Evolutionary conservation across 768 basidiomycete species (phyloP).

Genomic region (Agrocybe praecox): DNA sequence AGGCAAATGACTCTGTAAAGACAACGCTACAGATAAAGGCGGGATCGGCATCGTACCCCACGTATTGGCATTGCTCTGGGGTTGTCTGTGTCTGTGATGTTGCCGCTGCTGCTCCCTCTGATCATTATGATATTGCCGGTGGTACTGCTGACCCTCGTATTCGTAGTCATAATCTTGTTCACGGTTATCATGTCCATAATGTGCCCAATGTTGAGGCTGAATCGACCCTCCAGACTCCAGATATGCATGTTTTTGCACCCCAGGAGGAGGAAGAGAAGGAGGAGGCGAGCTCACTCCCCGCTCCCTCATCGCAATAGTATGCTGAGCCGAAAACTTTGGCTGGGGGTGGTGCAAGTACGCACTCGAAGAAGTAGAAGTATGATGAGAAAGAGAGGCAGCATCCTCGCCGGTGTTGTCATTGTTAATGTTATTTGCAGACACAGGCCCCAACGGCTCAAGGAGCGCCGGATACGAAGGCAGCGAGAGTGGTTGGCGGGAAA

Average conservation of each 20-base stretch:
- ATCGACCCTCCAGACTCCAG: too few species aligned
- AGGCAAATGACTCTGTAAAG: too few species aligned
- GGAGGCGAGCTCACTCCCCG: background rate
- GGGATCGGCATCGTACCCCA: too few species aligned
- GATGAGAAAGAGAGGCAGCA: background rate
- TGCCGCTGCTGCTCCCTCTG: background rate
- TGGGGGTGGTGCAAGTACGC: constrained; percentile 8
- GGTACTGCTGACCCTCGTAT: background rate
- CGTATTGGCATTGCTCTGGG: too few species aligned
- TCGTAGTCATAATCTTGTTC: too few species aligned
- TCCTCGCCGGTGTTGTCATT: background rate
- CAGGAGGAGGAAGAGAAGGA: too few species aligned
- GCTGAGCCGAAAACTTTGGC: constrained; percentile 1
- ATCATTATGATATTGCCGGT: background rate
- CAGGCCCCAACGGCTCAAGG: background rate
- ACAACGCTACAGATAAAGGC: too few species aligned
- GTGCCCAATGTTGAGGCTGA: too few species aligned
- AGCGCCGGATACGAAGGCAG: background rate
- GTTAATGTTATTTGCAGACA: background rate
- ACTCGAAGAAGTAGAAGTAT: background rate
- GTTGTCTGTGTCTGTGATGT: too few species aligned
- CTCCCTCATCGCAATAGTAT: background rate
- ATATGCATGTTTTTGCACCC: too few species aligned
- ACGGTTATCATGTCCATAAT: too few species aligned
- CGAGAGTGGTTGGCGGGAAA: background rate